These are phyloP conservation scores for Ceratonia siliqua DNA, from an alignment of 306 rosid species.

Conservation along the genomic window DNA sequence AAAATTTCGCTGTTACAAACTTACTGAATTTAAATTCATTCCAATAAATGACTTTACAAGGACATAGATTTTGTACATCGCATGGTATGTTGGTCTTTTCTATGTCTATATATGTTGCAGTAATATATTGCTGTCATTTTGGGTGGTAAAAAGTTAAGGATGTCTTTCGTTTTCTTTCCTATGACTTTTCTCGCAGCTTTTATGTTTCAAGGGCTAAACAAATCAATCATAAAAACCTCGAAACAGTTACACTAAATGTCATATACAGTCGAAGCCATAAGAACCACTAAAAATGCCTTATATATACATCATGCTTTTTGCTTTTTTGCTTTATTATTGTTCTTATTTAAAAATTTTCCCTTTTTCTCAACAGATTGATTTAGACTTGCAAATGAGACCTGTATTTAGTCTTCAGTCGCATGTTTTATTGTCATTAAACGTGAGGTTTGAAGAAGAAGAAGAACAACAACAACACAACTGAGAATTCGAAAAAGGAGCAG, in stretches of 20 bases:
- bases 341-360: not conserved
- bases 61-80: no score
- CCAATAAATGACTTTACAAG: no score
- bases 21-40: no score
- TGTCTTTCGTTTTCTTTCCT: not conserved
- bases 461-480: not conserved
- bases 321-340: not conserved
- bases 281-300: constrained; percentile 7
- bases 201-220: not conserved
- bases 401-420: not conserved
- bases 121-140: not conserved
- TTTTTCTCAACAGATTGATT: not conserved
- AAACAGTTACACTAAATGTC: not conserved
- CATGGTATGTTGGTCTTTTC: no score
- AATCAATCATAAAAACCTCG: not conserved
- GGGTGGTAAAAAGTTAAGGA: not conserved
- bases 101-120: no score
- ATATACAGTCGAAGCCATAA: not conserved
- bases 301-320: not conserved
- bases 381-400: not conserved
- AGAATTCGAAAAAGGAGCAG: not conserved
- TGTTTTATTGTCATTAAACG: not conserved
- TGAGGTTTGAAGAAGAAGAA: not conserved
- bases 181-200: not conserved
- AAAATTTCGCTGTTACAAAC: no score